These are phyloP conservation scores for Pichia sporocuriosa DNA, from an alignment of 805 yeast genomes.

Conservation along the genomic window DNA sequence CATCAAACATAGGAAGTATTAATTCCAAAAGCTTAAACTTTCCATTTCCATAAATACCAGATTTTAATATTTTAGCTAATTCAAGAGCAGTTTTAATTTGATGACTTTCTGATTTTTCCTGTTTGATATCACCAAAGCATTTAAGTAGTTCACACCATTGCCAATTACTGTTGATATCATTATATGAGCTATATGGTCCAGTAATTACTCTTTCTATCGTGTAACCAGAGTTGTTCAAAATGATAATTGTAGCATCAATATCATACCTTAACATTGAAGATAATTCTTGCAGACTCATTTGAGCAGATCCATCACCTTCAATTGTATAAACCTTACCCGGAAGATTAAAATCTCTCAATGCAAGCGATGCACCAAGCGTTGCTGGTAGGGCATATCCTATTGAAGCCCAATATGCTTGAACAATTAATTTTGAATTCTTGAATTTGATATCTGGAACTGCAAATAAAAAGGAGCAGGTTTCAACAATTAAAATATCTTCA, in stretches of 20 bases:
- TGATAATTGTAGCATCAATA: slow-evolving; percentile 35
- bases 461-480: slow-evolving; percentile 43
- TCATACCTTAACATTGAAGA: slow-evolving; percentile 37
- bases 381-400: slow-evolving; percentile 50
- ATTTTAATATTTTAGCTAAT: slow-evolving; percentile 29
- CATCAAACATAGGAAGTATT: slow-evolving; percentile 50
- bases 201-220: slow-evolving; percentile 44
- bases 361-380: slow-evolving; percentile 41
- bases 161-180: slow-evolving; percentile 44
- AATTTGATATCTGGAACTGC: slow-evolving; percentile 34
- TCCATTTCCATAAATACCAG: slow-evolving; percentile 28
- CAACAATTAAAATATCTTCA: slow-evolving; percentile 37
- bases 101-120: slow-evolving; percentile 27
- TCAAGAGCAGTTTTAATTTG: slow-evolving; percentile 34
- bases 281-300: slow-evolving; percentile 47
- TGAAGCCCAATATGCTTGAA: slow-evolving; percentile 41
- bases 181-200: slow-evolving; percentile 45
- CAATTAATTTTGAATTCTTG: slow-evolving; percentile 29
- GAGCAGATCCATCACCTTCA: slow-evolving; percentile 53
- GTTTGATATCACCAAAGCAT: slow-evolving; percentile 53
- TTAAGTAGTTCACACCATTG: slow-evolving; percentile 63
- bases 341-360: slow-evolving; percentile 34
- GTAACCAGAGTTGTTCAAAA: slow-evolving; percentile 46
- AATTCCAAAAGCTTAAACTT: slow-evolving; percentile 53
- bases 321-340: slow-evolving; percentile 36